A percentile compares a stretch with the other conserved stretches of the same genome.
Evolutionary conservation across 192 early-diverging fungal genomes (phyloP).

Genomic region (Entrophospora sp.): DNA sequence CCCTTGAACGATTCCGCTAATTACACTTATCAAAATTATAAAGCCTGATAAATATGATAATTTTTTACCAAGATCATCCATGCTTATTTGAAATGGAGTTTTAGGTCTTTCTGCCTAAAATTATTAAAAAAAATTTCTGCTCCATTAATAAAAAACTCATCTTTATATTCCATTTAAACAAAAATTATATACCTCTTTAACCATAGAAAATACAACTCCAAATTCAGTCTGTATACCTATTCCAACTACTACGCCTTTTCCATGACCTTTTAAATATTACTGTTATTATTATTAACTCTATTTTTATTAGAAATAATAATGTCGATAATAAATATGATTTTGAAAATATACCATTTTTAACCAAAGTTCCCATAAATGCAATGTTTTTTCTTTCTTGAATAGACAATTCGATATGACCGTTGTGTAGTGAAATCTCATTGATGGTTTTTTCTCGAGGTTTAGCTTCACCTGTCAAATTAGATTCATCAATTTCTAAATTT

Average conservation of each 20-base stretch:
- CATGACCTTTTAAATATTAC: conserved; percentile 53
- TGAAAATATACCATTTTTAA: conserved; percentile 57
- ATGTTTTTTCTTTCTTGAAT: conserved; percentile 79
- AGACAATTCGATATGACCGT: conserved; percentile 40
- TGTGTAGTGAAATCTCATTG: conserved; percentile 36
- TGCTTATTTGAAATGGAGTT: conserved; percentile 88
- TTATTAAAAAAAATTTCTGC: neutral
- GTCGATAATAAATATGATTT: conserved; percentile 7
- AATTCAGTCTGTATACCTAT: conserved; percentile 88
- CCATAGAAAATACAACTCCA: conserved; percentile 88
- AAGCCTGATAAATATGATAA: conserved; percentile 78
- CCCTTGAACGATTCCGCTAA: conserved; percentile 84
- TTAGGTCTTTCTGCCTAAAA: conserved; percentile 69
- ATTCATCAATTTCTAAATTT: conserved; percentile 88
- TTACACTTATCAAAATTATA: conserved; percentile 74
- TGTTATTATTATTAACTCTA: no score
- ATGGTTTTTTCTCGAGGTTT: conserved; percentile 67
- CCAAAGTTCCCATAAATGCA: conserved; percentile 91
- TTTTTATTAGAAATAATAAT: no score
- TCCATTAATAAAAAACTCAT: neutral
- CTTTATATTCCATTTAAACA: no score
- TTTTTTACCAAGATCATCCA: conserved; percentile 89
- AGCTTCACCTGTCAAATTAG: conserved; percentile 78
- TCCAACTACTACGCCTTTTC: conserved; percentile 81
- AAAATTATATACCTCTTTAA: conserved; percentile 66